Evolutionary conservation across 78 protist genomes (phyloP).

Genomic region (Dictyostelium capitatum): DNA sequence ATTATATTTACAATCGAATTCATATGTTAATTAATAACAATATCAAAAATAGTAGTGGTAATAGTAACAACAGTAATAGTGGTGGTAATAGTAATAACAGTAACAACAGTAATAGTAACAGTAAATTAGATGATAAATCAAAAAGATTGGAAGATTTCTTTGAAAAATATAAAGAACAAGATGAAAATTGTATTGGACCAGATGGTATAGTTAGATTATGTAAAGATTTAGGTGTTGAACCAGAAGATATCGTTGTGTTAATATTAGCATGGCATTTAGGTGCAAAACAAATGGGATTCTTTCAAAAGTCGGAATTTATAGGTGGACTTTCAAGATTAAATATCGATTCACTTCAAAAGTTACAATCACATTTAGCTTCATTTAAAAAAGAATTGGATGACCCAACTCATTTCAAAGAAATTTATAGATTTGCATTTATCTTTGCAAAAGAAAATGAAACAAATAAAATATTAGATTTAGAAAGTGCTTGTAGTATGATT

Average conservation of each 20-base stretch:
- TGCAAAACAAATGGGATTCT: slow-evolving; percentile 75
- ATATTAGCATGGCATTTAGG: slow-evolving; percentile 77
- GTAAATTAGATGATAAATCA: slow-evolving; percentile 30
- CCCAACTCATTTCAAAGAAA: slow-evolving; percentile 46
- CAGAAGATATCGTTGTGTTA: slow-evolving; percentile 69
- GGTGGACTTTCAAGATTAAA: slow-evolving; percentile 54
- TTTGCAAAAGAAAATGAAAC: slow-evolving; percentile 64
- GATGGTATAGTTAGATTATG: slow-evolving; percentile 67
- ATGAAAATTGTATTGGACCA: slow-evolving; percentile 61
- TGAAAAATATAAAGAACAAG: slow-evolving; percentile 58
- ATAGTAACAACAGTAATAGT: neutral
- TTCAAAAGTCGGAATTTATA: slow-evolving; percentile 48
- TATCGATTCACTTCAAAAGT: slow-evolving; percentile 52
- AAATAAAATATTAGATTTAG: slow-evolving; percentile 66
- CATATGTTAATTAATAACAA: no score
- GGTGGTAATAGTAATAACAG: neutral
- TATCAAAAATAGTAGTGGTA: neutral
- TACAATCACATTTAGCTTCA: slow-evolving; percentile 39
- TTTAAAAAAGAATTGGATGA: slow-evolving; percentile 71
- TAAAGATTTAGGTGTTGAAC: slow-evolving; percentile 57
- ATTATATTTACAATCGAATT: no score
- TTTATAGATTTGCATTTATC: slow-evolving; percentile 71
- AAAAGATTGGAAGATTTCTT: slow-evolving; percentile 65
- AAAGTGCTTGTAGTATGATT: slow-evolving; percentile 67
- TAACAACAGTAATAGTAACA: neutral